Base-by-base conservation (phyloP, 179 eudicot genomes). In the Beta macrorhiza region DNA sequence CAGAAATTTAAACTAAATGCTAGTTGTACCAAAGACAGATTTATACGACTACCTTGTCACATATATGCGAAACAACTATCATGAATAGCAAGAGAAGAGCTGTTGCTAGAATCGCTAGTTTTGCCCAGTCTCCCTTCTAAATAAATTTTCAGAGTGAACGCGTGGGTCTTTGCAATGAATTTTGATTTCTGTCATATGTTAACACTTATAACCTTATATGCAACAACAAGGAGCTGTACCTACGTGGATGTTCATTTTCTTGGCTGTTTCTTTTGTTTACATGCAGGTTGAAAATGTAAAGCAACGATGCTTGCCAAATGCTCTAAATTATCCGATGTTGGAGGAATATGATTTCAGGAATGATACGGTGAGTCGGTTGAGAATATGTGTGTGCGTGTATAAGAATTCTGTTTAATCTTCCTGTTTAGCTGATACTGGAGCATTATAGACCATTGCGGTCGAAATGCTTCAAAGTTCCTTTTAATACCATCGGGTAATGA, bases 301-400 rank as follows among this genome's bases (percentile, higher is more conserved):
- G 90, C 98, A 96, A 71, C 88, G 97, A 25, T 96, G 99, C 84
- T 83, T 96, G 84, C 99, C 99, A 61, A 95, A 91, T 90, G 98
- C 94, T 78, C 74, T 96, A 49, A 96, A 96, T 84, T 96, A 96
- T 87, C 99, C 99, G 12, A 96, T 96, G 99, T 87, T 96, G 86
- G 99, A 96, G 89, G 99, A 96, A 80, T 96, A 96, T 82, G 99
- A 96, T 85, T 96, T 92, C 85, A 87, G 97, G 82, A 96, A 96
- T 90, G 99, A 96, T 84, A 91, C 92, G 14, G 99, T 92, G 85
- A 91, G 93, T 90, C 61, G 29, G 84, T 63, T 77, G 62, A 29
- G 56, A 63, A 56, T 32, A 16, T 53, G 13, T 17, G 29, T 55
- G 22, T 4, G 19, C 17, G 17, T 44, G 14, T 15, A 29, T 32